Evolutionary conservation across 176 grass and related monocot species (phyloP).

Genomic region (Oryza glumipatula): DNA sequence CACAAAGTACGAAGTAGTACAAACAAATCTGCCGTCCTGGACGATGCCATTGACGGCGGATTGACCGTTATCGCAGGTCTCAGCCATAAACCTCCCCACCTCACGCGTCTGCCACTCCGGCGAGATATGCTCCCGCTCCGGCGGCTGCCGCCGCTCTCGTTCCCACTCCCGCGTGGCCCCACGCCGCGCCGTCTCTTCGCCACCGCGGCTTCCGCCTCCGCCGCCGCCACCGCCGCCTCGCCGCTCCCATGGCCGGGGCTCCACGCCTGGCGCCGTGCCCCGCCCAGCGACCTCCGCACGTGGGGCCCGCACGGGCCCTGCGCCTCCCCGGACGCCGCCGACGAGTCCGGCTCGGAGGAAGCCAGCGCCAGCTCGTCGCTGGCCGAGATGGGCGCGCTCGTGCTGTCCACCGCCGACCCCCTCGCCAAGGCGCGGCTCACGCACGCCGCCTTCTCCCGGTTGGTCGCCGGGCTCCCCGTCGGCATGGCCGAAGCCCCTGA

Average conservation of each 20-base stretch:
- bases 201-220: constrained; percentile 20
- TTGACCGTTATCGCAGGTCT: constrained; percentile 18
- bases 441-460: constrained; percentile 75
- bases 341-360: neutral
- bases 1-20: neutral
- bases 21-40: neutral
- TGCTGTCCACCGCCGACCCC: constrained; percentile 79
- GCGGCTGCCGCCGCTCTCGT: neutral
- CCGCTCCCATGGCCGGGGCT: constrained; percentile 72
- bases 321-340: constrained; percentile 16
- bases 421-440: constrained; percentile 68
- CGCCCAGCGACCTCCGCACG: constrained; percentile 59
- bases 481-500: constrained; percentile 47
- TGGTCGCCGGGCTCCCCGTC: constrained; percentile 52
- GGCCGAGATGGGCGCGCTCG: constrained; percentile 67
- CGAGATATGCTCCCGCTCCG: constrained; percentile 49
- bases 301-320: constrained; percentile 73
- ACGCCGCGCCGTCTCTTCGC: constrained; percentile 22
- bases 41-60: neutral
- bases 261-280: constrained; percentile 60
- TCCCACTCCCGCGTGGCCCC: constrained; percentile 14
- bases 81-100: neutral
- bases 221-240: constrained; percentile 38
- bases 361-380: constrained; percentile 43
- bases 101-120: neutral